Evolutionary conservation across 352 stramenopile genomes (phyloP).

Genomic region (Phytophthora pistaciae): DNA sequence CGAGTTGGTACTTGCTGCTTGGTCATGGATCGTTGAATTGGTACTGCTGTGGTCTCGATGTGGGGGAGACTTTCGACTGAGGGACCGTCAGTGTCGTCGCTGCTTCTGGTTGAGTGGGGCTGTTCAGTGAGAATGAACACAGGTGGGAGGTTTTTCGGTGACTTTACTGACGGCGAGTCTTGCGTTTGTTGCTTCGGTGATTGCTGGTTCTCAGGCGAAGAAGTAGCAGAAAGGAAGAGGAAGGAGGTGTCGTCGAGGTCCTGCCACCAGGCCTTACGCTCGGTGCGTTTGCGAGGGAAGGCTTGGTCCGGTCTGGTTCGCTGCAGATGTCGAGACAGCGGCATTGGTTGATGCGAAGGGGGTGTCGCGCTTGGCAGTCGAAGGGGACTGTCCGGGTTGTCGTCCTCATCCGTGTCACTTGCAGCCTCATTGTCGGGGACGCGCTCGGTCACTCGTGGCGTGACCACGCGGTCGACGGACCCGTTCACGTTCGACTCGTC

Average conservation of each 20-base stretch:
- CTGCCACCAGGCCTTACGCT: constrained; percentile 47
- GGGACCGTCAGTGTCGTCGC: constrained; percentile 5
- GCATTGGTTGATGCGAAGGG: constrained; percentile 35
- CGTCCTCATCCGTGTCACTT: constrained; percentile 22
- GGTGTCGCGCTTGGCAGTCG: constrained; percentile 32
- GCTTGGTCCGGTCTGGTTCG: constrained; percentile 28
- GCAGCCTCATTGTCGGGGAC: background rate
- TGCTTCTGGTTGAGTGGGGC: constrained; percentile 3
- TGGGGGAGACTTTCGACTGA: constrained; percentile 16
- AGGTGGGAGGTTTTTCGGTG: constrained; percentile 23
- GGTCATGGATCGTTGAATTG: background rate
- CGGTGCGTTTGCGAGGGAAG: constrained; percentile 45
- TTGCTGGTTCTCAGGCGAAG: constrained; percentile 4
- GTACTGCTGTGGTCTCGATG: constrained; percentile 8
- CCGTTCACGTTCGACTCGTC: constrained; percentile 14
- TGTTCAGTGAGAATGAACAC: constrained; percentile 36
- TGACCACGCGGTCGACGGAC: constrained; percentile 24
- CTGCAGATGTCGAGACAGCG: constrained; percentile 36
- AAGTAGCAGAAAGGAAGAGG: constrained; percentile 13
- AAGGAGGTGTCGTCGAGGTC: constrained; percentile 35
- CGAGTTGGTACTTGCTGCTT: constrained; percentile 2
- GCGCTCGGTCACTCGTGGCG: constrained; percentile 5
- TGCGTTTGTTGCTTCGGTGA: constrained; percentile 3
- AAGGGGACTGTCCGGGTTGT: constrained; percentile 11
- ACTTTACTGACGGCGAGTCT: background rate